Conservation (phyloP, 2,329 filamentous ascomycete species). For the Diaporthe citriasiana region DNA sequence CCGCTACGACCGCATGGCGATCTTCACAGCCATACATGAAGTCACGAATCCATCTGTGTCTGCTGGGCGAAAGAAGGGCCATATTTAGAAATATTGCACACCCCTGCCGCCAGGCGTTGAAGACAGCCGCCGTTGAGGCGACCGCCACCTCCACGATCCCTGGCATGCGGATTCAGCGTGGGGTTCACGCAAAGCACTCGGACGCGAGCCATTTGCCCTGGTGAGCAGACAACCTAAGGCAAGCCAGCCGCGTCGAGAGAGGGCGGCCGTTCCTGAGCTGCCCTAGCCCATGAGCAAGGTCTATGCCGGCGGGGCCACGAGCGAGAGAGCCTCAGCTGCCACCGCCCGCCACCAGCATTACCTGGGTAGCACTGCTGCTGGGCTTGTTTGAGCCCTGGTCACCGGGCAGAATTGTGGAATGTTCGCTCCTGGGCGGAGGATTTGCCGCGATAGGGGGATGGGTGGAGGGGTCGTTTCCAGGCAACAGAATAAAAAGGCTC, state of each 20-base stretch:
- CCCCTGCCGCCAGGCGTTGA: conserved; percentile 12
- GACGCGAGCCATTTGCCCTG: background rate
- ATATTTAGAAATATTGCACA: conserved; percentile 5
- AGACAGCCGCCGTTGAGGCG: conserved; percentile 29
- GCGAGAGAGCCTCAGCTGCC: background rate
- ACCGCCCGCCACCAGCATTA: background rate
- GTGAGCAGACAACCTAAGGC: background rate
- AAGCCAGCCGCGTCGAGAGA: background rate
- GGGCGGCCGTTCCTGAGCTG: background rate
- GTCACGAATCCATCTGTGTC: background rate
- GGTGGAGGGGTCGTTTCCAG: background rate
- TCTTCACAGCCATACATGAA: conserved; percentile 5
- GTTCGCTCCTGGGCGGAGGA: conserved; percentile 1
- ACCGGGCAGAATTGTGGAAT: conserved; percentile 5
- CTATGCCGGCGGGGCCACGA: conserved; percentile 2
- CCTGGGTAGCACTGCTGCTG: too few relatives aligned
- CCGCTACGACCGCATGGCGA: background rate
- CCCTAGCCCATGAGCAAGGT: background rate
- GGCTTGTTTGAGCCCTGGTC: background rate
- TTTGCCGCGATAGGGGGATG: conserved; percentile 18
- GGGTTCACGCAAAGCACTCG: background rate
- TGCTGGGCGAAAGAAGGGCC: background rate
- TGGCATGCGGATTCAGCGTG: conserved; percentile 10
- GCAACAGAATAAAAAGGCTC: conserved; percentile 27
- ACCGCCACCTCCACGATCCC: conserved; percentile 16